Base-by-base conservation (phyloP, 73 alveolate species). In the Loxodes magnus region DNA sequence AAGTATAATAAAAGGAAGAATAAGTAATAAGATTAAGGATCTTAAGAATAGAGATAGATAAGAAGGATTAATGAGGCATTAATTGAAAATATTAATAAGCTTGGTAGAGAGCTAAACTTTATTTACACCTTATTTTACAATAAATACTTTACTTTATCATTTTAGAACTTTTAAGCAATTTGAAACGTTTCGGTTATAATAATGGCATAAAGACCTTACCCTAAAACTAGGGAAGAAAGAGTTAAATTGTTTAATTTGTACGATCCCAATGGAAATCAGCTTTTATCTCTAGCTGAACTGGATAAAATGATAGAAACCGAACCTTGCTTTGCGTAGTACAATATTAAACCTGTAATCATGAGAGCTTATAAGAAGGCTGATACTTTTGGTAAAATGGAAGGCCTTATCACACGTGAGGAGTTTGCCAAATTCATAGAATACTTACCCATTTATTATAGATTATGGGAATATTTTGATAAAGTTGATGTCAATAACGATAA, bases 341-440 rank as follows among this genome's bases (percentile, higher is more conserved):
- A 37, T 25, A 4, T 4, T 25, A 37, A 37, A 9, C 4, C 4
- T 4, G 50, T 37, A 9, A 37, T 37, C 50, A 37, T 37, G 50
- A 37, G 50, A 37, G 50, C 50, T 25, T 37, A 37, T 25, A 37
- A 37, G 14, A 37, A 37, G 50, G 50, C 50, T 9, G 50, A 37
- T 25, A 9, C 12, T 5, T 37, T 14, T 25, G 50, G 50, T 4
- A 9, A 9, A 9, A 4, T 5, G 17, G 50, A 37, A 9, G 50
- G 50, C 50, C 50, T 37, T 9, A 4, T 37, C 50, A 37, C 4
- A 5, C 12, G 50, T 21, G 17, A 37, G 14, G 50, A 37, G 50
- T 37, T 37, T 25, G 17, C 28, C 12, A 37, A 37, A 9, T 37
- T 37, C 50, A 4, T 37, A 5, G 50, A 37, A 25, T 37, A 25